A percentile compares a stretch with the other conserved stretches of the same genome.
Conservation (phyloP, 441 rosid genomes). For the Pelargonium myrrhifolium region DNA sequence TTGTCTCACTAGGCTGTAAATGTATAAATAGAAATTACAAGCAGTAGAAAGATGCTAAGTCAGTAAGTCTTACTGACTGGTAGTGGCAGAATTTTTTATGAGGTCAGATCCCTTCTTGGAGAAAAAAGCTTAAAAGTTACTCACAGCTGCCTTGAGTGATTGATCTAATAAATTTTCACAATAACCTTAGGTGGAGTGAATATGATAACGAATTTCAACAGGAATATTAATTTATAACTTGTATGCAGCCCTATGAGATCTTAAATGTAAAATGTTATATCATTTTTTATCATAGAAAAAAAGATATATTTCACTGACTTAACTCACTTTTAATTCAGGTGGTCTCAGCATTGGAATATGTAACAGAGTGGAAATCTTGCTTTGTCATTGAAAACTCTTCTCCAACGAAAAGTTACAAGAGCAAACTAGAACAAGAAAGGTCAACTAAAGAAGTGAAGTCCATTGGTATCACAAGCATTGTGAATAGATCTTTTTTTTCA, state of each 20-base stretch:
- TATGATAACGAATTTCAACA: too few species aligned
- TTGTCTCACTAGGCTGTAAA: neutral
- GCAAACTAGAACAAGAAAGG: slow-evolving; percentile 13
- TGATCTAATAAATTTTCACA: too few species aligned
- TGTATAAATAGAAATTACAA: neutral
- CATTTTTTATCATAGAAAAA: neutral
- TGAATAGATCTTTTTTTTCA: slow-evolving; percentile 16
- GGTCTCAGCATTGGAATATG: slow-evolving; percentile 29
- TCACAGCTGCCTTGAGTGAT: too few species aligned
- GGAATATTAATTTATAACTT: too few species aligned
- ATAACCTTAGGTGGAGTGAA: too few species aligned
- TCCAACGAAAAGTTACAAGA: slow-evolving; percentile 16
- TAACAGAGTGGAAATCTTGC: slow-evolving; percentile 19
- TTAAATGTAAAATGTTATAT: neutral
- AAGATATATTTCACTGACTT: neutral
- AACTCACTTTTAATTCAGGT: slow-evolving; percentile 16
- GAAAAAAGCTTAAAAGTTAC: too few species aligned
- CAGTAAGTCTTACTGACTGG: too few species aligned
- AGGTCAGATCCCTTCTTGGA: too few species aligned
- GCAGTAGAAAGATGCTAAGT: neutral
- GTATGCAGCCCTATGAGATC: neutral
- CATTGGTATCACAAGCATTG: neutral
- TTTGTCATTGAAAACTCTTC: slow-evolving; percentile 14
- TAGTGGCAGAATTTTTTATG: too few species aligned
- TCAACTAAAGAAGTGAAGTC: neutral